Evolutionary conservation across 2,329 filamentous ascomycete species (phyloP).

Genomic region (Trichoderma sp.): DNA sequence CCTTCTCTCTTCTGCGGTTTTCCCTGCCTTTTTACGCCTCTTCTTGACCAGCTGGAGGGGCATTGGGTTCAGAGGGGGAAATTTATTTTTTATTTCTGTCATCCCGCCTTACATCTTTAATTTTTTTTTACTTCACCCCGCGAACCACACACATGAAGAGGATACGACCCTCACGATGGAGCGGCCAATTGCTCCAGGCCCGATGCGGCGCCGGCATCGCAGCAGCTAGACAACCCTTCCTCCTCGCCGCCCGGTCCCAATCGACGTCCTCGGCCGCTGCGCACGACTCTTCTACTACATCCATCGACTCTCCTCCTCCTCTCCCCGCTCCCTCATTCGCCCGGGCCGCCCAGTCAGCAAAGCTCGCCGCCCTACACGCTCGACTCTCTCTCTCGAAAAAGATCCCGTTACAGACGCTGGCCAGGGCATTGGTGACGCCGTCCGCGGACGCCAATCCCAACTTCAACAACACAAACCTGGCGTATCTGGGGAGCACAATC

Average conservation of each 20-base stretch:
- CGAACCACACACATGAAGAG: slow-evolving; percentile 41
- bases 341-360: slow-evolving; percentile 70
- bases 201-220: slow-evolving; percentile 30
- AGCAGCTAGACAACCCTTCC: slow-evolving; percentile 29
- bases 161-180: slow-evolving; percentile 42
- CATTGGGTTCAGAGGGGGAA: slow-evolving; percentile 14
- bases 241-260: slow-evolving; percentile 31
- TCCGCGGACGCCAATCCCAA: slow-evolving; percentile 75
- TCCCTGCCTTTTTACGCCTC: neutral
- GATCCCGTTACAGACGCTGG: slow-evolving; percentile 82
- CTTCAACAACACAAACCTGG: slow-evolving; percentile 87
- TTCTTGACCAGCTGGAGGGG: neutral
- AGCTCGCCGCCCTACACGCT: slow-evolving; percentile 88
- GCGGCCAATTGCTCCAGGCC: slow-evolving; percentile 41
- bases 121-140: neutral
- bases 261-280: slow-evolving; percentile 34
- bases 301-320: slow-evolving; percentile 29
- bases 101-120: neutral
- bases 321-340: slow-evolving; percentile 71
- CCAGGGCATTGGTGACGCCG: slow-evolving; percentile 78
- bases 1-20: neutral
- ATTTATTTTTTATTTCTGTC: neutral
- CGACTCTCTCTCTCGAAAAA: slow-evolving; percentile 78
- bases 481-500: slow-evolving; percentile 76
- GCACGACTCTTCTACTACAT: slow-evolving; percentile 26